Evolutionary conservation across 371 early-diverging fungal species (phyloP).

Genomic region (Fennellomyces sp.): DNA sequence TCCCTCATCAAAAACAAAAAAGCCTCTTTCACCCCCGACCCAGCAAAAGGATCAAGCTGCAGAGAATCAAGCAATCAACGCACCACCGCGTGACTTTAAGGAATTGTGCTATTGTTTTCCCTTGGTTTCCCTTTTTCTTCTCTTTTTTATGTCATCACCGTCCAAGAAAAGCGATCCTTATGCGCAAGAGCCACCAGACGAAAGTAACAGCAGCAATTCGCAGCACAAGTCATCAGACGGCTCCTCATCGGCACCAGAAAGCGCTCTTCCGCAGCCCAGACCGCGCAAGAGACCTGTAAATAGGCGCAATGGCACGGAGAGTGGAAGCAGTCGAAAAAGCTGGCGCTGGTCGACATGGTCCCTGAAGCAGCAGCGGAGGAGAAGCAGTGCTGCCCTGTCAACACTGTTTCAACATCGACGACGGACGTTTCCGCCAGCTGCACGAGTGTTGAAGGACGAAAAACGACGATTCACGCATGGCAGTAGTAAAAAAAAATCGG

Average conservation of each 20-base stretch:
- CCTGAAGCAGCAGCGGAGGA: neutral
- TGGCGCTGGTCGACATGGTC: constrained; percentile 1
- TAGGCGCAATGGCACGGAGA: neutral
- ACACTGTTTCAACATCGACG: constrained; percentile 3
- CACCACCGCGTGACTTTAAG: neutral
- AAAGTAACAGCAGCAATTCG: neutral
- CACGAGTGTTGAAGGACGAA: constrained; percentile 5
- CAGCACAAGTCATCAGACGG: neutral
- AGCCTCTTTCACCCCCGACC: too few relatives aligned
- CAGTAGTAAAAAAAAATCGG: constrained; percentile 2
- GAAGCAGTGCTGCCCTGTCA: neutral
- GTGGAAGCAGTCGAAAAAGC: neutral
- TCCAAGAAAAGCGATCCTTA: neutral
- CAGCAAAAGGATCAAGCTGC: neutral
- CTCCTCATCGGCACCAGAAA: neutral
- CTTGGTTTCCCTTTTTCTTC: neutral
- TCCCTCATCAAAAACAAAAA: too few relatives aligned
- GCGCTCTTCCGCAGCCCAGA: neutral
- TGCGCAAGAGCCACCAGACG: neutral
- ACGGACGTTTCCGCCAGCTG: constrained; percentile 7
- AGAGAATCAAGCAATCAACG: neutral
- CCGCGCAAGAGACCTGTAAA: neutral
- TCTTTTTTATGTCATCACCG: neutral
- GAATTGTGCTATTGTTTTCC: neutral
- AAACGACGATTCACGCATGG: constrained; percentile 10